These are phyloP conservation scores for Metschnikowia cubensis DNA, from an alignment of 805 yeast genomes.

Conservation along the genomic window DNA sequence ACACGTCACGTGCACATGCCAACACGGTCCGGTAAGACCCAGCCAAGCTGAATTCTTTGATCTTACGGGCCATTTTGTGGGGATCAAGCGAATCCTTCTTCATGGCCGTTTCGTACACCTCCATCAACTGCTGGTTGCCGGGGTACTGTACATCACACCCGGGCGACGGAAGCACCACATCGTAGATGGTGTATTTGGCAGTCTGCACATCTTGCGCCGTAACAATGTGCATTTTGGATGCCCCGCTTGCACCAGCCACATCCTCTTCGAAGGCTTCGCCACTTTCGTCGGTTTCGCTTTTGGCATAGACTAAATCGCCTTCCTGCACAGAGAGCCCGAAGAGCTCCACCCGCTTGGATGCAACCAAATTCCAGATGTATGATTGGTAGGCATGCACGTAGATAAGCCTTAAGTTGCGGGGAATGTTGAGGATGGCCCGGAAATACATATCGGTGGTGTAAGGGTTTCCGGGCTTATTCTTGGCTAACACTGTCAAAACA, in stretches of 20 bases:
- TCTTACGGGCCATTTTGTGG: constrained; percentile 74
- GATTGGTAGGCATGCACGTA: constrained; percentile 98
- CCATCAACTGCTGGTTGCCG: constrained; percentile 51
- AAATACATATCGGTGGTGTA: constrained; percentile 58
- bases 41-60: constrained; percentile 83
- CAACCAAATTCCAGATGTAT: constrained; percentile 87
- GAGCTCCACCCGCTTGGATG: constrained; percentile 66
- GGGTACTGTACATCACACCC: constrained; percentile 94
- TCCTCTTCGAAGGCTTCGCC: constrained; percentile 69
- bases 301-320: constrained; percentile 71
- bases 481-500: constrained; percentile 57
- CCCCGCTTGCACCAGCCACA: constrained; percentile 46
- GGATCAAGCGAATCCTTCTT: constrained; percentile 80
- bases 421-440: constrained; percentile 81
- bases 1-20: constrained; percentile 59
- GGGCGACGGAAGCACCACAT: constrained; percentile 92
- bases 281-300: constrained; percentile 19
- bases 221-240: constrained; percentile 66
- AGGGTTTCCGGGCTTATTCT: constrained; percentile 41
- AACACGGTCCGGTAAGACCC: constrained; percentile 83
- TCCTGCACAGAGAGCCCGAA: constrained; percentile 67
- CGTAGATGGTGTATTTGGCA: constrained; percentile 64
- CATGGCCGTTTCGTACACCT: constrained; percentile 71
- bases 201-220: constrained; percentile 66
- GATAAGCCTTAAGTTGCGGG: constrained; percentile 88